These are phyloP conservation scores for Coffea humblotiana DNA, from an alignment of 305 asterid genomes.

Conservation along the genomic window DNA sequence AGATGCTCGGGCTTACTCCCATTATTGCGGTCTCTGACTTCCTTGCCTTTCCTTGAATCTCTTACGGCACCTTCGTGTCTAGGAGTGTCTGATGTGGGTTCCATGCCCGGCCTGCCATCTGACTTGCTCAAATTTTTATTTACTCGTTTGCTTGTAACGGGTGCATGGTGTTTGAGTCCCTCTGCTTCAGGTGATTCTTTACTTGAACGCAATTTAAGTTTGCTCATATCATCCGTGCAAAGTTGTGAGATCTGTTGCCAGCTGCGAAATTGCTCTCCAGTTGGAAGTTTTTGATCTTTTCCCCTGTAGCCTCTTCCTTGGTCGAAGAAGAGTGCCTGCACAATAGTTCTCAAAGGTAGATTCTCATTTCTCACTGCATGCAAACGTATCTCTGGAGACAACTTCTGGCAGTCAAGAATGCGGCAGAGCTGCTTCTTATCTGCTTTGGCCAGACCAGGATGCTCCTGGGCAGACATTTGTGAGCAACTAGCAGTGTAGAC, in stretches of 20 bases:
- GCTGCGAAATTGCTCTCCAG: conserved; percentile 22
- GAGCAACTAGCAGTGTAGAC: neutral
- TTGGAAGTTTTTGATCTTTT: conserved; percentile 18
- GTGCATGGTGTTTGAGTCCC: conserved; percentile 11
- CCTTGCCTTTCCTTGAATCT: conserved; percentile 11
- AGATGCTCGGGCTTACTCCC: neutral
- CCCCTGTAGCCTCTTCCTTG: conserved; percentile 40
- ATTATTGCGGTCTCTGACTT: neutral
- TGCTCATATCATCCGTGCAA: conserved; percentile 27
- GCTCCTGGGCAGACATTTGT: conserved; percentile 39
- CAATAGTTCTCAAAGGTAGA: conserved; percentile 73
- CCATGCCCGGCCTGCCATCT: neutral
- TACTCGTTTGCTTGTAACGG: conserved; percentile 5
- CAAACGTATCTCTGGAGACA: conserved; percentile 56
- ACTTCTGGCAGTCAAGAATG: conserved; percentile 64
- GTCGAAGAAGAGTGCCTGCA: conserved; percentile 71
- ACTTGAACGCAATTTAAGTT: conserved; percentile 19
- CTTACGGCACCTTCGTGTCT: neutral
- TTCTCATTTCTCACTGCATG: conserved; percentile 76
- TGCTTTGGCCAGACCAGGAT: conserved; percentile 61
- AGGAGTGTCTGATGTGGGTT: neutral
- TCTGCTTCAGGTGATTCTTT: conserved; percentile 29
- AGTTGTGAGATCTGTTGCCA: conserved; percentile 22
- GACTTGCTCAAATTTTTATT: conserved; percentile 1
- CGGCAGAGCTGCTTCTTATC: conserved; percentile 69